phyloP scores from a whole-genome alignment of 2,329 filamentous ascomycete genomes.

The Achaetomium macrosporum region DNA sequence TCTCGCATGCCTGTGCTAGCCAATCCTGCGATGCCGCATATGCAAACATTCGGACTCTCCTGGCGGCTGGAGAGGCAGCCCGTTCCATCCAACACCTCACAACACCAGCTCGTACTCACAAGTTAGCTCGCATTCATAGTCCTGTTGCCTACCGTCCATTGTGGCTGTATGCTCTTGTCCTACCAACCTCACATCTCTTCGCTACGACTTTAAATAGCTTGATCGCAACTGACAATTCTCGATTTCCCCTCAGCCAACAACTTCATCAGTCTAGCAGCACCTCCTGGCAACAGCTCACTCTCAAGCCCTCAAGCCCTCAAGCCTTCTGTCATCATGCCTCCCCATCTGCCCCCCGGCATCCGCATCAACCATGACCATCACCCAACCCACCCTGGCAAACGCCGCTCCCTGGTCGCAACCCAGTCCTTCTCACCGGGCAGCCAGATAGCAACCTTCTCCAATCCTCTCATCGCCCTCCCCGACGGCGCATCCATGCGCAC shows the following conservation, averaged over 20 bases:
- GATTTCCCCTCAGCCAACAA: background rate
- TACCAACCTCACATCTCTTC: background rate
- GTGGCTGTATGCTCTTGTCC: background rate
- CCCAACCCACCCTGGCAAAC: background rate
- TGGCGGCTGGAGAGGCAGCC: no score
- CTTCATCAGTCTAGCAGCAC: background rate
- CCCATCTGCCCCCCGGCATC: conserved; percentile 10
- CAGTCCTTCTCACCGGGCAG: conserved; percentile 40
- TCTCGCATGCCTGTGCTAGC: no score
- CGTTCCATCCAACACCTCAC: no score
- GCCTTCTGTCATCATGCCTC: conserved; percentile 13
- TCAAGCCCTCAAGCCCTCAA: background rate
- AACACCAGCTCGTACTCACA: background rate
- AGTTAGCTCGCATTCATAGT: background rate
- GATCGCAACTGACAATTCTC: background rate
- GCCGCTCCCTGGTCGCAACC: conserved; percentile 41
- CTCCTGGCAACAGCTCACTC: background rate
- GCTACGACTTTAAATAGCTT: no score
- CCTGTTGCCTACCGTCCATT: background rate
- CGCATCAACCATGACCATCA: conserved; percentile 8
- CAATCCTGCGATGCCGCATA: no score
- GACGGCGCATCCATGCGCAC: conserved; percentile 35
- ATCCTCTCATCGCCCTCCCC: conserved; percentile 43
- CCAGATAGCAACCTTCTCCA: conserved; percentile 40
- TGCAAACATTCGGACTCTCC: no score